phyloP scores from a whole-genome alignment of 2,329 filamentous ascomycete genomes.

The Emergomyces pasteurianus region DNA sequence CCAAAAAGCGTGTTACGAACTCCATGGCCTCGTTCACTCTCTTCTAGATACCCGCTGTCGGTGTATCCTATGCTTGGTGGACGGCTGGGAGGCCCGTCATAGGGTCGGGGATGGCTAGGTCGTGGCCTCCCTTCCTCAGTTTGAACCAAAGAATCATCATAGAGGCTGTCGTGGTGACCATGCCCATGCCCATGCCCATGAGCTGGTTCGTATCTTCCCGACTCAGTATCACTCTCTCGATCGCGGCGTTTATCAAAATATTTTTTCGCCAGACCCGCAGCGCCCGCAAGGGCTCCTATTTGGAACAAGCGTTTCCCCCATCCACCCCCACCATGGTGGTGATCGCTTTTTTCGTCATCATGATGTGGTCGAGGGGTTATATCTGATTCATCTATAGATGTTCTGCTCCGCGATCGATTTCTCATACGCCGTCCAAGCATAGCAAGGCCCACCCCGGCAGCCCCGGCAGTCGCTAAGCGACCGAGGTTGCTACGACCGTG shows the following conservation, averaged over 20 bases:
- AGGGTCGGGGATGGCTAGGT: conserved; percentile 20
- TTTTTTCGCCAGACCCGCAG: conserved; percentile 49
- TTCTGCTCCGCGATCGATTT: conserved; percentile 31
- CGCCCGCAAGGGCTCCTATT: conserved; percentile 51
- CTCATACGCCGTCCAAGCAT: conserved; percentile 31
- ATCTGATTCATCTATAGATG: conserved; percentile 29
- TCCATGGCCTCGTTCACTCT: conserved; percentile 35
- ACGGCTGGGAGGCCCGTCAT: conserved; percentile 20
- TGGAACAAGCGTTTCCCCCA: conserved; percentile 51
- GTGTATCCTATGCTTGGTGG: conserved; percentile 24
- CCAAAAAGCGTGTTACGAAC: conserved; percentile 52
- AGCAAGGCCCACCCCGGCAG: conserved; percentile 46
- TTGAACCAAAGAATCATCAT: conserved; percentile 30
- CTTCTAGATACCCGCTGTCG: conserved; percentile 29
- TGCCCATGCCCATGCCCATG: conserved; percentile 40
- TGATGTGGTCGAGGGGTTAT: conserved; percentile 44
- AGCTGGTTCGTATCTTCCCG: conserved; percentile 41
- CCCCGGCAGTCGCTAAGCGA: conserved; percentile 42
- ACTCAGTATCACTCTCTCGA: conserved; percentile 41
- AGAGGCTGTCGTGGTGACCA: conserved; percentile 33
- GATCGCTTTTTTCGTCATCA: conserved; percentile 55
- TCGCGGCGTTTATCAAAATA: conserved; percentile 46
- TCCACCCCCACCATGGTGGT: conserved; percentile 38
- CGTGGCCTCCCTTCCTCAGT: conserved; percentile 44
- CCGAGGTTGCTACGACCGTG: conserved; percentile 33